These are phyloP conservation scores for Comarum palustre DNA, from an alignment of 306 rosid genomes.

Conservation along the genomic window DNA sequence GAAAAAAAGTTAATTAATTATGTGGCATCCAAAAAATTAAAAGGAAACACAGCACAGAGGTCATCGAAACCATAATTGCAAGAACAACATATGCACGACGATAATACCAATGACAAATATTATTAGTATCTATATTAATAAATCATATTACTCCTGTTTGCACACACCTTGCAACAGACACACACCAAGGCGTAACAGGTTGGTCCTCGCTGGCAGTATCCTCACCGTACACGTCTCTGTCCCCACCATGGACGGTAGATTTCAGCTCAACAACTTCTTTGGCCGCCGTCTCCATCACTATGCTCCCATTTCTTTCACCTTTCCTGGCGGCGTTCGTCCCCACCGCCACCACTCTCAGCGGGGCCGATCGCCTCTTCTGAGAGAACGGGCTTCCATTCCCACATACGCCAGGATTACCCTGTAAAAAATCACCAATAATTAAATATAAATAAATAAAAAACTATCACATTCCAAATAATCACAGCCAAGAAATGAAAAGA, in stretches of 20 bases:
- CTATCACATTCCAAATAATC: not conserved
- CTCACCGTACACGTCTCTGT: conserved; percentile 60
- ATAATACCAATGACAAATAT: not conserved
- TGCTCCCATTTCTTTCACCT: conserved; percentile 54
- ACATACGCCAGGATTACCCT: conserved; percentile 46
- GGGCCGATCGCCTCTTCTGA: conserved; percentile 32
- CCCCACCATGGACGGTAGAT: conserved; percentile 48
- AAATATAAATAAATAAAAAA: not conserved
- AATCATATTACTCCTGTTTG: not conserved
- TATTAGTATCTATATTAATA: not conserved
- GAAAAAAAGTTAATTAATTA: not conserved
- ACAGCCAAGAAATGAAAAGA: conserved; percentile 16
- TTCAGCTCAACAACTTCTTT: conserved; percentile 44
- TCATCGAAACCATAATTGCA: conserved; percentile 14
- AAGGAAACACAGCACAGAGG: not conserved
- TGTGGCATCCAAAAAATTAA: not conserved
- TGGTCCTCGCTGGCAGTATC: conserved; percentile 76
- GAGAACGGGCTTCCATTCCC: conserved; percentile 33
- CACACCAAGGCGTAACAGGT: conserved; percentile 77
- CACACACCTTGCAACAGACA: conserved; percentile 78
- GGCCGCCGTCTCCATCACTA: conserved; percentile 48
- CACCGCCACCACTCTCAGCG: conserved; percentile 45
- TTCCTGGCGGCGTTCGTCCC: conserved; percentile 42
- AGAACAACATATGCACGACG: not conserved
- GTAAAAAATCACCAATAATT: not conserved